Percentiles rank a stretch among this genome's conserved stretches.
phyloP scores from a whole-genome alignment of 768 basidiomycete genomes.

The Suillus plorans region DNA sequence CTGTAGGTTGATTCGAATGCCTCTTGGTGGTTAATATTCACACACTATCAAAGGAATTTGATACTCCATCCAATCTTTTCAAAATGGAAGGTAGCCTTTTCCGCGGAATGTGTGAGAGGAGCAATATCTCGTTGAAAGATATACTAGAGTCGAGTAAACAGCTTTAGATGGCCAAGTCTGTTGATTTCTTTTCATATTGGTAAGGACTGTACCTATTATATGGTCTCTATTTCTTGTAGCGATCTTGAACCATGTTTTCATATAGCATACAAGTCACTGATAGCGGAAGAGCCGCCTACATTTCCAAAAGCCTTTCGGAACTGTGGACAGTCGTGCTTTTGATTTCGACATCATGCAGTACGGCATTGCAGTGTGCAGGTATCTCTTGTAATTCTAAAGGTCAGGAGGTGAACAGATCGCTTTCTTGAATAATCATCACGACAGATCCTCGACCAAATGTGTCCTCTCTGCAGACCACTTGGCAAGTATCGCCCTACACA shows the following conservation, averaged over 20 bases:
- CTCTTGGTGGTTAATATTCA: background rate
- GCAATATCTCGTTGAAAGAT: conserved; percentile 48
- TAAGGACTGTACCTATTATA: background rate
- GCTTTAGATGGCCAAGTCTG: background rate
- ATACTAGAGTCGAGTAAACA: conserved; percentile 25
- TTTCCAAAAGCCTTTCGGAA: too few species aligned
- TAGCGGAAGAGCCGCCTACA: too few species aligned
- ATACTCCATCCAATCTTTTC: conserved; percentile 44
- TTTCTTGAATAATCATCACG: too few species aligned
- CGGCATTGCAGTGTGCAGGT: too few species aligned
- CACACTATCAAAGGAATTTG: conserved; percentile 46
- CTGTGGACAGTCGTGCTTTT: too few species aligned
- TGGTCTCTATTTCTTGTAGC: background rate
- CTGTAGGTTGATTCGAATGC: conserved; percentile 32
- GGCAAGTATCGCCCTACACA: too few species aligned
- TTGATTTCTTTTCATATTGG: background rate
- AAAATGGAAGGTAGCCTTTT: conserved; percentile 50
- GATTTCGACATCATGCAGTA: too few species aligned
- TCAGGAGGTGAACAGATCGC: too few species aligned
- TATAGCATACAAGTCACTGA: too few species aligned
- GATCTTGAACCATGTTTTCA: background rate
- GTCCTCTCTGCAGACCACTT: too few species aligned
- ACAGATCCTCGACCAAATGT: too few species aligned
- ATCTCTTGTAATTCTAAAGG: too few species aligned
- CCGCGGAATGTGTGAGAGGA: conserved; percentile 59